Percentiles rank a stretch among this genome's conserved stretches.
These are phyloP conservation scores for Aspergillus wentii DNA, from an alignment of 495 filamentous ascomycete species.

Conservation along the genomic window DNA sequence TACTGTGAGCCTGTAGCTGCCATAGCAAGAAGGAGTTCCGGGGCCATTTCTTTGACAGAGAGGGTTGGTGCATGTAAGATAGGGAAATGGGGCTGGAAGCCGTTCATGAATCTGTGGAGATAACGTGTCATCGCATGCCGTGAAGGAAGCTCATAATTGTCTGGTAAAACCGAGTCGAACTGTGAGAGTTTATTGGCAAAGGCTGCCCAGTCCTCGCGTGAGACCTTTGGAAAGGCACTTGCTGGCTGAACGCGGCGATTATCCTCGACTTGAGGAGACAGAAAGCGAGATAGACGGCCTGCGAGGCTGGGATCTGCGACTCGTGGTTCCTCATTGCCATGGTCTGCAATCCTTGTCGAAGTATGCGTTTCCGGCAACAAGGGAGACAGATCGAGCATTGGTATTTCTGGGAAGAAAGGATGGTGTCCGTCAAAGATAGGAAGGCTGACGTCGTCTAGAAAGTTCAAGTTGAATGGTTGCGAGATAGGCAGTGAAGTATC, in stretches of 20 bases:
- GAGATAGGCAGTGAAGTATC: neutral
- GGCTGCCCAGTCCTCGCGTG: constrained; percentile 12
- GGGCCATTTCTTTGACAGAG: constrained; percentile 39
- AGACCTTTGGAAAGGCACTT: no score
- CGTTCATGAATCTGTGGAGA: constrained; percentile 51
- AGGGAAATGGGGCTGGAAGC: constrained; percentile 56
- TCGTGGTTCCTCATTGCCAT: no score
- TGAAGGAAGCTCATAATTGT: constrained; percentile 45
- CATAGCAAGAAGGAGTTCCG: constrained; percentile 50
- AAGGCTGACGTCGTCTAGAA: neutral
- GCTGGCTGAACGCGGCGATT: no score
- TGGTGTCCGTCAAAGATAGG: neutral
- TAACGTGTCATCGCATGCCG: constrained; percentile 52
- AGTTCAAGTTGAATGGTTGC: neutral
- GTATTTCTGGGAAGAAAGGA: neutral
- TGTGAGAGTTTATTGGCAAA: no score
- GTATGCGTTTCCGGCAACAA: neutral
- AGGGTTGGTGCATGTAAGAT: constrained; percentile 56
- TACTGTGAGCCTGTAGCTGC: constrained; percentile 15
- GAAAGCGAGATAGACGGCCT: no score
- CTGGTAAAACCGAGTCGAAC: constrained; percentile 46
- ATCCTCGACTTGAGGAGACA: no score
- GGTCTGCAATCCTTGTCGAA: no score
- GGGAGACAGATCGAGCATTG: neutral
- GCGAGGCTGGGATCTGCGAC: neutral